Evolutionary conservation across 352 stramenopile genomes (phyloP), one percentile per base, ranked within the genome.

Genomic region (Phytophthora cajani): DNA sequence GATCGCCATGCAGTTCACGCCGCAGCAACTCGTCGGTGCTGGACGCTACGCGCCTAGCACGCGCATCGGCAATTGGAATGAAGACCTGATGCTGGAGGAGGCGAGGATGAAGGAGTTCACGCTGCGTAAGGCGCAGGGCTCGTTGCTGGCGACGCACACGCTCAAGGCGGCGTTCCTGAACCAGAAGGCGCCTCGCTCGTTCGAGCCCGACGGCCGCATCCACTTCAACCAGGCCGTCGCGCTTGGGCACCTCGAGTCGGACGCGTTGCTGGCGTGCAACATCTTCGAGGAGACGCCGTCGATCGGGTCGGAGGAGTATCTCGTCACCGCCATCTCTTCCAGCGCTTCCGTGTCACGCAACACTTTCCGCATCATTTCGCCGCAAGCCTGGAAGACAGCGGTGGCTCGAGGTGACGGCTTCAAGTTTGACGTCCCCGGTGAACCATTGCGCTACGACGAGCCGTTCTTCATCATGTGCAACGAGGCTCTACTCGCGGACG

Each of bases 41-140:
- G 89, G 88, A 2, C 85, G 89, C 21, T 96, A 96, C 74, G 86
- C 82, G 58, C 83, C 87, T 14, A 77, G 64, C 30, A 97, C 89
- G 52, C 90, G 87, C 52, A 94, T 96, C 57, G 90, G 90, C 56
- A 97, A 97, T 63, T 97, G 90, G 90, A 96, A 96, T 79, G 89
- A 97, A 70, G 90, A 97, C 60, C 66, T 94, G 62, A 93, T 95
- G 88, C 78, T 96, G 19, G 89, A 97, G 30, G 88, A 97, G 58
- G 86, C 89, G 50, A 84, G 87, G 52, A 85, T 94, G 84, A 85
- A 93, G 62, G 90, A 94, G 74, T 95, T 95, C 65, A 80, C 85
- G 46, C 70, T 93, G 38, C 87, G 90, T 46, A 94, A 94, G 71
- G 74, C 79, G 27, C 90, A 94, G 60, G 90, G 90, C 57, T 94